Evolutionary conservation across 768 basidiomycete genomes (phyloP).

Genomic region (Pleurotus platypus): DNA sequence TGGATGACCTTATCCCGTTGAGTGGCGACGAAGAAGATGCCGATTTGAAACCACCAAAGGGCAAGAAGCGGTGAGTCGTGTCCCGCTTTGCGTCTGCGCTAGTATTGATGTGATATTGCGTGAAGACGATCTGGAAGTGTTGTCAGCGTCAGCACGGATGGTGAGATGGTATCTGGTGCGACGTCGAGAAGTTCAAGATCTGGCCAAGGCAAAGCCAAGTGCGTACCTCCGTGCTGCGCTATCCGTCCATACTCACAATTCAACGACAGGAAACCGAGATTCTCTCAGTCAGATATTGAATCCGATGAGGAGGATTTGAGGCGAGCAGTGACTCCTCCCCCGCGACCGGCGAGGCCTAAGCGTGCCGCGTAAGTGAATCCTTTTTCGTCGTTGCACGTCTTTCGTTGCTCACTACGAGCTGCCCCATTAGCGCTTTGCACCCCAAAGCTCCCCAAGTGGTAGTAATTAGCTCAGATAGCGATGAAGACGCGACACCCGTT

Average conservation of each 20-base stretch:
- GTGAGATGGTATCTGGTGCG: slow-evolving; percentile 32
- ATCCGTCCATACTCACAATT: not conserved
- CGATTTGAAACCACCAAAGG: slow-evolving; percentile 30
- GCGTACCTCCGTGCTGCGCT: slow-evolving; percentile 13
- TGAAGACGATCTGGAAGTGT: slow-evolving; percentile 60
- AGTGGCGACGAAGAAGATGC: slow-evolving; percentile 55
- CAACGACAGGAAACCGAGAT: slow-evolving; percentile 44
- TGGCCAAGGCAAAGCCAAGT: slow-evolving; percentile 39
- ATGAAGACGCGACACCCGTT: slow-evolving; percentile 24
- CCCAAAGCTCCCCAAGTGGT: slow-evolving; percentile 32
- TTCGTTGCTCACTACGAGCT: not conserved
- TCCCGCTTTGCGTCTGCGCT: not conserved
- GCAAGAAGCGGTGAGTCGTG: slow-evolving; percentile 37
- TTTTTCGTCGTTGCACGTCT: not conserved
- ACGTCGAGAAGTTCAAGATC: slow-evolving; percentile 24
- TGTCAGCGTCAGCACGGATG: slow-evolving; percentile 38
- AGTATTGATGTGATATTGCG: slow-evolving; percentile 1
- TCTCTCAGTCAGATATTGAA: slow-evolving; percentile 50
- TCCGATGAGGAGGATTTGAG: slow-evolving; percentile 33
- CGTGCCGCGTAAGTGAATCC: slow-evolving; percentile 51
- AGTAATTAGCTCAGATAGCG: slow-evolving; percentile 35
- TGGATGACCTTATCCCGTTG: slow-evolving; percentile 68
- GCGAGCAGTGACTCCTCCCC: slow-evolving; percentile 24
- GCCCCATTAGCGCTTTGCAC: slow-evolving; percentile 31
- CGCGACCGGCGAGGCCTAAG: slow-evolving; percentile 53